Evolutionary conservation across 2,329 filamentous ascomycete species (phyloP).

Genomic region (Scytalidium lignicola): DNA sequence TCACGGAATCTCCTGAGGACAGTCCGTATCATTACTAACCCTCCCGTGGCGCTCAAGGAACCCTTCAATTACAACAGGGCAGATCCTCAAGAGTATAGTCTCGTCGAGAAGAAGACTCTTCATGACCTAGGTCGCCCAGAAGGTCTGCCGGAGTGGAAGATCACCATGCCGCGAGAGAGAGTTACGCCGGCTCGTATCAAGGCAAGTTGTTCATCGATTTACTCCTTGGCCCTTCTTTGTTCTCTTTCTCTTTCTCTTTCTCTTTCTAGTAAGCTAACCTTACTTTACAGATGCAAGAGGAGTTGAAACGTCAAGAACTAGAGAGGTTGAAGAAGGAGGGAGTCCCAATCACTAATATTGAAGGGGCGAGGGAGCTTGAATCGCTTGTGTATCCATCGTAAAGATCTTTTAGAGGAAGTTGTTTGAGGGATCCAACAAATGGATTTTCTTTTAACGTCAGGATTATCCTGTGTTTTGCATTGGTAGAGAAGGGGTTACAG

Average conservation of each 20-base stretch:
- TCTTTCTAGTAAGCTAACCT: not conserved
- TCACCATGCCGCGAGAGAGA: conserved; percentile 41
- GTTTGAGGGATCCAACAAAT: too few relatives aligned
- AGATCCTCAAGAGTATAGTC: conserved; percentile 42
- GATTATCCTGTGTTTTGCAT: too few relatives aligned
- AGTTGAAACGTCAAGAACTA: not conserved
- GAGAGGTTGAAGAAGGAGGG: not conserved
- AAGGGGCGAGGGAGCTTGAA: too few relatives aligned
- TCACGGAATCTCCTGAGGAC: conserved; percentile 39
- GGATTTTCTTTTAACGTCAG: too few relatives aligned
- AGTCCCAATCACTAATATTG: too few relatives aligned
- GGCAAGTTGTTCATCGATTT: not conserved
- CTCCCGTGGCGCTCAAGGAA: conserved; percentile 45
- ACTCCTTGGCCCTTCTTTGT: not conserved
- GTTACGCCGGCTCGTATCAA: conserved; percentile 45
- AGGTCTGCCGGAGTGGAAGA: conserved; percentile 47
- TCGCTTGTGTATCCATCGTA: too few relatives aligned
- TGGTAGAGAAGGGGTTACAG: too few relatives aligned
- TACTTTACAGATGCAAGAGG: not conserved
- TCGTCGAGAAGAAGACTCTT: conserved; percentile 52
- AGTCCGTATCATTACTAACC: conserved; percentile 51
- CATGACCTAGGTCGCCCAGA: conserved; percentile 40
- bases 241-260: not conserved
- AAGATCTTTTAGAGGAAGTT: too few relatives aligned
- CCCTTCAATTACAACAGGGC: conserved; percentile 47